Percentiles rank a stretch among this genome's conserved stretches.
These are phyloP conservation scores for Populus nigra DNA, from an alignment of 345 rosid species.

Conservation along the genomic window DNA sequence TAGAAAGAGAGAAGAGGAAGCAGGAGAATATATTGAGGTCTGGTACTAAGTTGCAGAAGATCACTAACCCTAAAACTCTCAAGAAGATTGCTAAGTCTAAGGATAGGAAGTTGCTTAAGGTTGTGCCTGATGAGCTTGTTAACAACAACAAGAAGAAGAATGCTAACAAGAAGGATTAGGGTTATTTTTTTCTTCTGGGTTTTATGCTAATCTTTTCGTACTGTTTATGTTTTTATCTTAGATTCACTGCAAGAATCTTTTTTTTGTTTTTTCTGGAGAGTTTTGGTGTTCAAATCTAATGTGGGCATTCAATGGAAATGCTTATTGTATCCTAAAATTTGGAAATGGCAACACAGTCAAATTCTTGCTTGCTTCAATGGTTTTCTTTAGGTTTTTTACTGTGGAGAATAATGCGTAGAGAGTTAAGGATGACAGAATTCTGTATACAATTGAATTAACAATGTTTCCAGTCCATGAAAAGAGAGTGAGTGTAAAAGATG, in stretches of 20 bases:
- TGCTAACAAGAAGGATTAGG: not conserved
- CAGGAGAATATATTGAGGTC: conserved; percentile 70
- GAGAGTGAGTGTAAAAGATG: too few relatives aligned
- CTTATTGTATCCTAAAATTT: not conserved
- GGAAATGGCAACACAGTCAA: not conserved
- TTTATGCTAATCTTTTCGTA: not conserved
- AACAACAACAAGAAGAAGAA: conserved; percentile 18
- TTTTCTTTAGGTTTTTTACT: too few relatives aligned
- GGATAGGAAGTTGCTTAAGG: conserved; percentile 72
- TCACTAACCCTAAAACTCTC: conserved; percentile 78
- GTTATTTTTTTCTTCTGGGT: not conserved
- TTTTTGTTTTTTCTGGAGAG: not conserved
- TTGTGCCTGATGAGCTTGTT: conserved; percentile 62
- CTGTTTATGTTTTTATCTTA: not conserved
- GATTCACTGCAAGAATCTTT: not conserved
- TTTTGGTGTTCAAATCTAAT: not conserved
- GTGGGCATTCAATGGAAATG: not conserved
- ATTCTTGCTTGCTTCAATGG: not conserved
- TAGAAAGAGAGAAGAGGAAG: conserved; percentile 91
- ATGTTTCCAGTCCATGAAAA: too few relatives aligned
- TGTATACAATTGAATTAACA: not conserved
- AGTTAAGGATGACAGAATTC: not conserved
- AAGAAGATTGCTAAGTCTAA: conserved; percentile 75
- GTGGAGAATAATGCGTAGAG: not conserved
- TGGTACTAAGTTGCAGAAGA: conserved; percentile 78